A percentile compares a stretch with the other conserved stretches of the same genome.
These are phyloP conservation scores for Physaria fendleri DNA, from an alignment of 345 rosid genomes.

Conservation along the genomic window DNA sequence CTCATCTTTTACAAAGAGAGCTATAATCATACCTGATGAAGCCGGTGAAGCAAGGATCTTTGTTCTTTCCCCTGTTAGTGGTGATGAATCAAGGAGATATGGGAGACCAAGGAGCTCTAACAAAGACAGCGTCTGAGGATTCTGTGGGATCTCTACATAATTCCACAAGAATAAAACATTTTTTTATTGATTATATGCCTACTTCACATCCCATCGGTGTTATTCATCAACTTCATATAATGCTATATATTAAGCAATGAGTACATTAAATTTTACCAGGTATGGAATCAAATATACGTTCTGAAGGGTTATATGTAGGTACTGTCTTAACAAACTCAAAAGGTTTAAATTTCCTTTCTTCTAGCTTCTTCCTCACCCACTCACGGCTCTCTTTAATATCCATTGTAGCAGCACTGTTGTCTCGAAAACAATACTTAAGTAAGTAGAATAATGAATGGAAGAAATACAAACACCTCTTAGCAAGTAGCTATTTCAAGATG, in stretches of 20 bases:
- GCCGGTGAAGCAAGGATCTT: constrained; percentile 23
- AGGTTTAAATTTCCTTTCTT: constrained; percentile 57
- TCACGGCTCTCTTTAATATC: constrained; percentile 56
- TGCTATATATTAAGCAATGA: background rate
- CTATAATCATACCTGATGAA: constrained; percentile 39
- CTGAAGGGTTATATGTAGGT: constrained; percentile 49
- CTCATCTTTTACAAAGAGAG: background rate
- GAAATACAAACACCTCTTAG: background rate
- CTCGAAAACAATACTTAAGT: background rate
- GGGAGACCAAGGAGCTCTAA: constrained; percentile 79
- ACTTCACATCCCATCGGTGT: background rate
- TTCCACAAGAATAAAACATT: background rate
- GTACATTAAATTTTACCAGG: constrained; percentile 15
- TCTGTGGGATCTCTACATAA: constrained; percentile 47
- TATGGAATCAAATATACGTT: constrained; percentile 26
- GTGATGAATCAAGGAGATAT: constrained; percentile 56
- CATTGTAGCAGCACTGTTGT: constrained; percentile 38
- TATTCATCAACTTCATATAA: constrained; percentile 1
- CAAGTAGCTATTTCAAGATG: constrained; percentile 3
- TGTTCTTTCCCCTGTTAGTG: constrained; percentile 35
- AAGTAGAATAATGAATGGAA: background rate
- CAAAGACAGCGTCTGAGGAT: constrained; percentile 71
- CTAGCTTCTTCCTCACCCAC: constrained; percentile 60
- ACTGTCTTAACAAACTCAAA: constrained; percentile 65
- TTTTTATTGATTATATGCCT: background rate